These are phyloP conservation scores for Paramarasmius palmivorus DNA, from an alignment of 1,284 basidiomycete species.

Conservation along the genomic window DNA sequence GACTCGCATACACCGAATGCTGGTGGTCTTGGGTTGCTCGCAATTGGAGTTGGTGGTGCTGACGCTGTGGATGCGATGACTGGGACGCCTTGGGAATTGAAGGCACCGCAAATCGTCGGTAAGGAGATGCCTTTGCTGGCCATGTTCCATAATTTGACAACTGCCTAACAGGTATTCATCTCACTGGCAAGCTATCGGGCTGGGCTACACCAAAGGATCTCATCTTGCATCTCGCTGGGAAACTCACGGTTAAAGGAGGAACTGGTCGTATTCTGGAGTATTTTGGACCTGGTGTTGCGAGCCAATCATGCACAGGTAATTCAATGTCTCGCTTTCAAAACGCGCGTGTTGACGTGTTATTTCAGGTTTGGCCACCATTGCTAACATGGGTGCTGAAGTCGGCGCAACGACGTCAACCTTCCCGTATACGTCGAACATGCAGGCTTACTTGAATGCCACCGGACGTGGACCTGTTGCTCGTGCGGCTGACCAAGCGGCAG, in stretches of 20 bases:
- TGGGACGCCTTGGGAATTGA: slow-evolving; percentile 97
- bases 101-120: slow-evolving; percentile 90
- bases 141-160: slow-evolving; percentile 5
- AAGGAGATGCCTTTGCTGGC: slow-evolving; percentile 20
- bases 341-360: not conserved
- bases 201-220: slow-evolving; percentile 98
- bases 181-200: slow-evolving; percentile 85
- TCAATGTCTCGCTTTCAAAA: not conserved
- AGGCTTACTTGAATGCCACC: slow-evolving; percentile 87
- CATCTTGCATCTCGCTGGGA: slow-evolving; percentile 93
- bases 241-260: slow-evolving; percentile 94
- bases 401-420: slow-evolving; percentile 98
- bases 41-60: slow-evolving; percentile 98
- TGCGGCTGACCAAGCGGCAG: slow-evolving; percentile 86
- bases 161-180: slow-evolving; percentile 60
- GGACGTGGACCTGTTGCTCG: slow-evolving; percentile 85
- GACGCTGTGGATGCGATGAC: slow-evolving; percentile 99
- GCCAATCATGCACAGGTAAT: slow-evolving; percentile 90
- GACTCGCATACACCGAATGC: slow-evolving; percentile 99
- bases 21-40: slow-evolving; percentile 95
- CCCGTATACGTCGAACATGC: slow-evolving; percentile 92
- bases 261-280: slow-evolving; percentile 98
- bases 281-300: slow-evolving; percentile 91
- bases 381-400: slow-evolving; percentile 99
- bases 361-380: slow-evolving; percentile 83